These are phyloP conservation scores for Heterobasidion irregulare DNA, from an alignment of 1,284 basidiomycete species.

Conservation along the genomic window DNA sequence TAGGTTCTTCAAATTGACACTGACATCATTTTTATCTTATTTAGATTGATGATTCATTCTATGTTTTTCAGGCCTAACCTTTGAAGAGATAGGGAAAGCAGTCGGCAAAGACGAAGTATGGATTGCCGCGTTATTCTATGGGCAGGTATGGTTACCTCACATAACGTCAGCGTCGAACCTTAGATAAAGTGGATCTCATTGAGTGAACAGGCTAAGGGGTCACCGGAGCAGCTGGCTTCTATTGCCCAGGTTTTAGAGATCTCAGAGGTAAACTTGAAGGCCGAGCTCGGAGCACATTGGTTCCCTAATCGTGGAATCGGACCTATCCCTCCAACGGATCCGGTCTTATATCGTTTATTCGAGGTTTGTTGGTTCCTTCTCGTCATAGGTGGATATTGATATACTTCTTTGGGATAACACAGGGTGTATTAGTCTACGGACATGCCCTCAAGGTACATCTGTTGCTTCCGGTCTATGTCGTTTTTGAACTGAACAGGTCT, in stretches of 20 bases:
- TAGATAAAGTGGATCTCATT: not conserved
- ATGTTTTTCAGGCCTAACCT: slow-evolving; percentile 49
- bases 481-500: not conserved
- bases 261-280: slow-evolving; percentile 27
- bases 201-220: slow-evolving; percentile 54
- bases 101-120: slow-evolving; percentile 81
- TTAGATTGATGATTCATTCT: too few relatives aligned
- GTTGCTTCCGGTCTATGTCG: not conserved
- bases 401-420: not conserved
- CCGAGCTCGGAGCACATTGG: slow-evolving; percentile 57
- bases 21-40: slow-evolving; percentile 2
- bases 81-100: slow-evolving; percentile 61
- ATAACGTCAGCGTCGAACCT: not conserved
- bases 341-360: slow-evolving; percentile 79
- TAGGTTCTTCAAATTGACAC: slow-evolving; percentile 11
- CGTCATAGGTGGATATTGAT: not conserved
- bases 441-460: slow-evolving; percentile 62
- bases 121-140: slow-evolving; percentile 85
- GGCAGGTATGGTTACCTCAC: slow-evolving; percentile 43
- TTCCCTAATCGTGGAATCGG: slow-evolving; percentile 67
- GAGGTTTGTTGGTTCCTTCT: slow-evolving; percentile 42
- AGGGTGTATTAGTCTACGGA: slow-evolving; percentile 78
- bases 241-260: slow-evolving; percentile 48
- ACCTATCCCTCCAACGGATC: slow-evolving; percentile 66
- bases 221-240: slow-evolving; percentile 46